phyloP scores from a whole-genome alignment of 257 asterid genomes.

The Phtheirospermum japonicum region DNA sequence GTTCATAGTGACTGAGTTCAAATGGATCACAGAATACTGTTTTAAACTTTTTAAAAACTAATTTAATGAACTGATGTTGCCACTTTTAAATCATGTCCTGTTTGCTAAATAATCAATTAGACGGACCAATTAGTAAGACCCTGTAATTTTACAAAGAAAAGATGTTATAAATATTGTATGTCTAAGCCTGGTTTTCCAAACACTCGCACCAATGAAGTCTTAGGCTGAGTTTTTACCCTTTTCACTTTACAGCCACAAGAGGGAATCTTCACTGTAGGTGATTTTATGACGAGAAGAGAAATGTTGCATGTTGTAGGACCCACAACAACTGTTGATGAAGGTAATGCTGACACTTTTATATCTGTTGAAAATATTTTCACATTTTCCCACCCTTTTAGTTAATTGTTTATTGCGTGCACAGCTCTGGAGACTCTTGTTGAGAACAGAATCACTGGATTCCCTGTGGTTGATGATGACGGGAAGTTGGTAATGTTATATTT shows the following conservation, averaged over 20 bases:
- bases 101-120: not conserved
- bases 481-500: constrained; percentile 61
- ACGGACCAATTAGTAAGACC: constrained; percentile 2
- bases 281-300: constrained; percentile 80
- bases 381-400: constrained; percentile 10
- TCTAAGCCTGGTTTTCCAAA: not conserved
- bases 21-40: no score
- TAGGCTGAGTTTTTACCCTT: constrained; percentile 16
- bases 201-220: not conserved
- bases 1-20: no score
- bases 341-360: constrained; percentile 34
- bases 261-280: constrained; percentile 67
- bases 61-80: not conserved
- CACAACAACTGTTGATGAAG: constrained; percentile 81
- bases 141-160: not conserved
- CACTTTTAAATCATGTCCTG: constrained; percentile 12
- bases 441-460: constrained; percentile 87
- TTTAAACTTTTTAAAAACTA: no score
- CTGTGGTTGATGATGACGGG: constrained; percentile 89
- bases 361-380: constrained; percentile 4
- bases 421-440: constrained; percentile 81
- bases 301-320: constrained; percentile 63
- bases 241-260: constrained; percentile 49
- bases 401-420: constrained; percentile 33
- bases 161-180: not conserved